Evolutionary conservation across 345 rosid genomes (phyloP), one percentile per base, ranked within the genome.

Genomic region (Euclidium syriacum): DNA sequence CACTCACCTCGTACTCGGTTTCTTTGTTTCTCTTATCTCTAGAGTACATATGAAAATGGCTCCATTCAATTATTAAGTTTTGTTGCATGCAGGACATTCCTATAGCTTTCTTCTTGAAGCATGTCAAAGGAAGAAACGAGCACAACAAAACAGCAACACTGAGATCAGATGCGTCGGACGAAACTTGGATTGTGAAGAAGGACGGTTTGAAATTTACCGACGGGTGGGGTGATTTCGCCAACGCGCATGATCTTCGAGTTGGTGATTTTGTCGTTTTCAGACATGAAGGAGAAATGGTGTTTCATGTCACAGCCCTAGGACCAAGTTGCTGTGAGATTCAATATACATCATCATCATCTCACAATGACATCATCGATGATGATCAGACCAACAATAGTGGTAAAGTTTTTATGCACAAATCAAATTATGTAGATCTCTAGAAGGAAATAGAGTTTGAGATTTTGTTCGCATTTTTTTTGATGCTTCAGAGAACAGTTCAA

Each of bases 261-360:
- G 70, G 60, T n/a, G 75, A 71, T 56, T 19, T 71, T 3, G 1
- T 7, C 7, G 35, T 71, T 32, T 55, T 71, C 25, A 63, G 52
- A 63, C 44, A 63, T 29, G 70, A 63, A 39, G 65, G 70, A 63
- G 52, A 48, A 2, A 36, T 71, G 51, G 8, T 62, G 62, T 70
- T 70, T 54, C 63, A 53, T 36, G 74, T 70, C 42, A 70, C 74
- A 35, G 15, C 42, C 56, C 56, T 63, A 2, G 75, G 67, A 55
- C 75, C 41, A 23, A 71, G 65, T 49, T 55, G 23, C 15, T 70
- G 70, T 6, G 64, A 63, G 52, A 16, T 55, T 53, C 35, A 62
- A 29, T 62, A 62, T 24, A 18, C 49, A 2, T 17, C 25, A 10
- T 32, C 57, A 66, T 26, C 58, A 58, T 40, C 50, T 48, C 51